Evolutionary conservation across 2,329 filamentous ascomycete genomes (phyloP), one percentile per base, ranked within the genome.

Genomic region (Diplodia sapinea): DNA sequence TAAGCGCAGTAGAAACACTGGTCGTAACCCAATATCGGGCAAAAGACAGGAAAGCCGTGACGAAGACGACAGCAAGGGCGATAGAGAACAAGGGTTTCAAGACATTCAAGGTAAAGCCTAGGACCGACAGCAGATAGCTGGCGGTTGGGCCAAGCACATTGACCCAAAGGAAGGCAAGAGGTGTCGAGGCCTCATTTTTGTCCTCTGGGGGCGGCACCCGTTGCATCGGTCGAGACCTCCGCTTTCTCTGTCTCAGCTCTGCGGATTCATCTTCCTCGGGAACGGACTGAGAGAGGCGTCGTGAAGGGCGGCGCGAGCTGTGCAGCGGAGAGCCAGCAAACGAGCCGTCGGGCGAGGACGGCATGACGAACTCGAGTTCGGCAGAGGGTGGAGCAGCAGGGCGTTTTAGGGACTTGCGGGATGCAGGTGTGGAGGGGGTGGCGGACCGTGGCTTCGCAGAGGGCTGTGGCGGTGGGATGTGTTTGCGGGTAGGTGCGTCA

Each of bases 61-160:
- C 81, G 13, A 91, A 77, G 73, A 90, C 89, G 54, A 88, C 74
- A 13, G 89, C 84, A 13, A 93, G 76, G 1, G 87, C 75, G 68
- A 89, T 80, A 8, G 87, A 87, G 29, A 93, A 79, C 0, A 91
- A 84, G 54, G 86, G 88, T 76, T 91, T 89, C 3, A 88, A 80
- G 66, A 88, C 86, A 20, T 83, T 81, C 59, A 92, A 82, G 2
- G 88, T 85, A 65, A 88, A 83, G 5, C 81, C 81, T 13, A 91
- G 69, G 17, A 91, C 81, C 36, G 86, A 86, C 2, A 86, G 70
- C 3, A 81, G 68, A 83, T 89, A 91, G 9, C 70, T 73, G 13
- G 81, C 40, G 1, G 79, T 36, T 1, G 82, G 80, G 4, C 68
- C 72, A 2, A 78, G 38, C 6, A 80, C 64, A 17, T 77, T 75